Conservation (phyloP, 305 asterid genomes). For the Withania somnifera region DNA sequence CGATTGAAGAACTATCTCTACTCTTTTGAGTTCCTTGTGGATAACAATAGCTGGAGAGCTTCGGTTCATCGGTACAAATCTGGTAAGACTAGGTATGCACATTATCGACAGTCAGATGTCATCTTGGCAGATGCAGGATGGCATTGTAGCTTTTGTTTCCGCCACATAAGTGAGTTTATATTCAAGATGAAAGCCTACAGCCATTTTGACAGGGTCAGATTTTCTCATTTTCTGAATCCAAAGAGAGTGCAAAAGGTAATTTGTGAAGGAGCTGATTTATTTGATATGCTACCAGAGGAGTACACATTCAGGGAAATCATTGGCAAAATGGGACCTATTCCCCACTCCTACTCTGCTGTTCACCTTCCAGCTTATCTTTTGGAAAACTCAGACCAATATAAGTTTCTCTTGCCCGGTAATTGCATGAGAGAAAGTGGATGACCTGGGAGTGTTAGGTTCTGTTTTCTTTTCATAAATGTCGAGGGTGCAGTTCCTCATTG, state of each 20-base stretch:
- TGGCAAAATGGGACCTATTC: conserved; percentile 92
- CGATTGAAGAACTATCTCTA: conserved; percentile 75
- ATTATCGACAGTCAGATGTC: conserved; percentile 72
- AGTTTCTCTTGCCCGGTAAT: conserved; percentile 78
- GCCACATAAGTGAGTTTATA: conserved; percentile 54
- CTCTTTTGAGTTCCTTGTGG: conserved; percentile 80
- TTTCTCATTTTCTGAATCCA: conserved; percentile 66
- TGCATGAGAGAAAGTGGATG: conserved; percentile 73
- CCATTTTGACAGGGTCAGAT: conserved; percentile 75
- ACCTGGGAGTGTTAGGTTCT: conserved; percentile 1
- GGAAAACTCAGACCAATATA: conserved; percentile 57
- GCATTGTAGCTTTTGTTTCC: conserved; percentile 96
- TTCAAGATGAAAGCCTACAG: conserved; percentile 98
- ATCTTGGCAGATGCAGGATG: conserved; percentile 86
- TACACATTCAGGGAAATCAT: conserved; percentile 79
- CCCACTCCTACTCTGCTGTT: conserved; percentile 89
- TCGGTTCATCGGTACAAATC: conserved; percentile 73
- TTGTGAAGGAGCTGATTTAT: conserved; percentile 79
- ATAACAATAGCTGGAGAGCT: conserved; percentile 90
- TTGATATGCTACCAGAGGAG: conserved; percentile 96
- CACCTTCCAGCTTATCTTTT: conserved; percentile 81
- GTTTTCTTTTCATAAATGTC: conserved; percentile 27
- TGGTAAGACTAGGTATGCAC: conserved; percentile 82
- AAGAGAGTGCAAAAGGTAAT: conserved; percentile 74
- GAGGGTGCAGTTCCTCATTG: conserved; percentile 20